phyloP scores from a whole-genome alignment of 495 filamentous ascomycete genomes.

The Xylaria longipes region DNA sequence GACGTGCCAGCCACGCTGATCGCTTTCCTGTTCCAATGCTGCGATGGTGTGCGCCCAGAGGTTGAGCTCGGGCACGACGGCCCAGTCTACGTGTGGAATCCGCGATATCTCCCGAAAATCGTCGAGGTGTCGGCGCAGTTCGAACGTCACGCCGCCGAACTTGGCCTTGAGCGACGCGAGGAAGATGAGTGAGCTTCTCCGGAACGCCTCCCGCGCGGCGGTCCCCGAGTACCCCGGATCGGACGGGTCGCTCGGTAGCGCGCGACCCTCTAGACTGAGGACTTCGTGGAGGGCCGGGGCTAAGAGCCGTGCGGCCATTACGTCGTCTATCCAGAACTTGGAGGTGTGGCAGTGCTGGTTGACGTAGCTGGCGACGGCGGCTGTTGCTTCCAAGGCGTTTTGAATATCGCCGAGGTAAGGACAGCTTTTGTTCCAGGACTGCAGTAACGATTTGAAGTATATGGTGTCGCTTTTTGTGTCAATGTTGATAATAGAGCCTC shows the following conservation, averaged over 20 bases:
- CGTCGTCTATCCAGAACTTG: conserved; percentile 35
- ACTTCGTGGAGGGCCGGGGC: conserved; percentile 33
- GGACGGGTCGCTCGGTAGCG: conserved; percentile 29
- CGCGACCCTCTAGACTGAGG: conserved; percentile 31
- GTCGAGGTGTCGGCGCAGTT: conserved; percentile 34
- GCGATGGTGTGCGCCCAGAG: conserved; percentile 37
- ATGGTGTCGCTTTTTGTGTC: conserved; percentile 25
- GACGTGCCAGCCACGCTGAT: conserved; percentile 36
- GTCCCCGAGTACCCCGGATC: conserved; percentile 30
- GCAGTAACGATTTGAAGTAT: conserved; percentile 28
- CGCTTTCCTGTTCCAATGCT: conserved; percentile 33
- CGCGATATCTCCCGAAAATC: conserved; percentile 37
- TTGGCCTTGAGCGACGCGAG: conserved; percentile 32
- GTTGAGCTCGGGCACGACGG: conserved; percentile 36
- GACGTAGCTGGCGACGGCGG: conserved; percentile 35
- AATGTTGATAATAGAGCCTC: conserved; percentile 24
- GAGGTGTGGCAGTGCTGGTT: conserved; percentile 20
- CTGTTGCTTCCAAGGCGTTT: conserved; percentile 32
- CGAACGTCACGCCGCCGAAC: conserved; percentile 28
- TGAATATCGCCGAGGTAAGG: conserved; percentile 35
- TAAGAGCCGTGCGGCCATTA: conserved; percentile 31
- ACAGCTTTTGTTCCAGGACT: conserved; percentile 32
- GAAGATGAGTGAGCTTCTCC: conserved; percentile 33
- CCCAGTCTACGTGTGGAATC: conserved; percentile 34
- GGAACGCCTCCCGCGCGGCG: conserved; percentile 36